Percentiles rank a stretch among this genome's conserved stretches.
phyloP scores from a whole-genome alignment of 257 asterid genomes.

The Prunella vulgaris region DNA sequence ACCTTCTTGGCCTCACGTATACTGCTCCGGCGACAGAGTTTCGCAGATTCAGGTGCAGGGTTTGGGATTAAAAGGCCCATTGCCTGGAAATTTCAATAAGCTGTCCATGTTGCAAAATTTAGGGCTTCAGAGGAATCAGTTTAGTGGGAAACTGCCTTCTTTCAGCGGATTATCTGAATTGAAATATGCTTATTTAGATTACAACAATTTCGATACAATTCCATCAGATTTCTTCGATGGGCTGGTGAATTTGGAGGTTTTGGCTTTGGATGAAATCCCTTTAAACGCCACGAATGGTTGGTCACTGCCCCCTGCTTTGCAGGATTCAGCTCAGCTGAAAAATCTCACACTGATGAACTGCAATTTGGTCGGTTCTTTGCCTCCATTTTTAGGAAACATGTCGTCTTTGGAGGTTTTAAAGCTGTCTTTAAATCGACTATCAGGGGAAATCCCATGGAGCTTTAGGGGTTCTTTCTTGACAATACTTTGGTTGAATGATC shows the following conservation, averaged over 20 bases:
- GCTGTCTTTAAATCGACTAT: conserved; percentile 49
- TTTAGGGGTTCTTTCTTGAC: conserved; percentile 48
- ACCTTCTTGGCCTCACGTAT: conserved; percentile 70
- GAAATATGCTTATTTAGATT: conserved; percentile 69
- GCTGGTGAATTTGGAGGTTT: conserved; percentile 63
- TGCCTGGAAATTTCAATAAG: conserved; percentile 61
- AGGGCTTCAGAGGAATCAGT: conserved; percentile 66
- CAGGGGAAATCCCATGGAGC: conserved; percentile 65
- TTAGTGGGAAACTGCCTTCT: conserved; percentile 71
- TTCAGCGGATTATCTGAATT: conserved; percentile 63
- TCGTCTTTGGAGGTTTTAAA: conserved; percentile 64
- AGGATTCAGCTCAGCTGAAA: conserved; percentile 56
- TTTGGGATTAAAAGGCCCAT: conserved; percentile 69
- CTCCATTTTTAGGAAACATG: conserved; percentile 68
- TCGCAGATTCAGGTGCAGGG: conserved; percentile 81
- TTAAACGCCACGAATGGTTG: conserved; percentile 70
- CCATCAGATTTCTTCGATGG: conserved; percentile 81
- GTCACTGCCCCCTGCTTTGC: conserved; percentile 58
- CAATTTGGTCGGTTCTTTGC: conserved; percentile 69
- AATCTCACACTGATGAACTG: conserved; percentile 59
- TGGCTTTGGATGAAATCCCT: conserved; percentile 73
- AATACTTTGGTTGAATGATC: conserved; percentile 66
- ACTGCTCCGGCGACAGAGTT: conserved; percentile 49
- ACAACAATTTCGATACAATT: conserved; percentile 60
- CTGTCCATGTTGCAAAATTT: conserved; percentile 52